Percentiles rank a stretch among this genome's conserved stretches.
Conservation (phyloP, 805 yeast species). For the Yarrowia bubula region DNA sequence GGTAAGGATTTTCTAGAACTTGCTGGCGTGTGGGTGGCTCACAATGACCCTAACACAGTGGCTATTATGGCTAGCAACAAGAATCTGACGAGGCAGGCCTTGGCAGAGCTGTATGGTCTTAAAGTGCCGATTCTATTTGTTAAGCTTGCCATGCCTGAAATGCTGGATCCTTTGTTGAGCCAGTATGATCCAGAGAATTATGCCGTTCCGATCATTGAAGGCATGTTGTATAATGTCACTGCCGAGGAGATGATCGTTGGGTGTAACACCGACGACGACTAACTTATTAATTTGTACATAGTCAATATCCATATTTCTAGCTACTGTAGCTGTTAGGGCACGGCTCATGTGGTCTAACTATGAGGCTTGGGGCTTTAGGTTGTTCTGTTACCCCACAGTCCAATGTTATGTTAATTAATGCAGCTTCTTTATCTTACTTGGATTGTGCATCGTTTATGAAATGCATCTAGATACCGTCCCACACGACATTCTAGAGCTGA, state of each 20-base stretch:
- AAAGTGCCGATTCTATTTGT: constrained; percentile 5
- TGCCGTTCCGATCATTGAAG: constrained; percentile 4
- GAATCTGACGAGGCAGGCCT: constrained; percentile 6
- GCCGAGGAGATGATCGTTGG: constrained; percentile 21
- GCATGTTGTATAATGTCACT: constrained; percentile 5
- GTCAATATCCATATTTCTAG: no score
- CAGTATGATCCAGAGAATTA: constrained; percentile 18
- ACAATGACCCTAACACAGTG: constrained; percentile 3
- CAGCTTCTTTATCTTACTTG: neutral
- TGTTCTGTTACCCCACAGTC: constrained; percentile 1
- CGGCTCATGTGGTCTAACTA: no score
- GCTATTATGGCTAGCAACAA: constrained; percentile 16
- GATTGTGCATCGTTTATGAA: neutral
- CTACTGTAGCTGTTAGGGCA: no score
- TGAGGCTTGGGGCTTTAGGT: no score
- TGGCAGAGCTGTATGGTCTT: constrained; percentile 10
- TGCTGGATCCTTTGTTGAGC: constrained; percentile 4
- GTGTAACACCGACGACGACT: neutral
- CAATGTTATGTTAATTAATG: neutral
- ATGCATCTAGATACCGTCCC: constrained; percentile 4
- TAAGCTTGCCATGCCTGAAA: constrained; percentile 9
- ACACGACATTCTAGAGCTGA: neutral
- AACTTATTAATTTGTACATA: neutral
- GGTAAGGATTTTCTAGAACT: constrained; percentile 23
- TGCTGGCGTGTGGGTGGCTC: constrained; percentile 8